Conservation (phyloP, 129 eudicot genomes). For the Tagetes patula region DNA sequence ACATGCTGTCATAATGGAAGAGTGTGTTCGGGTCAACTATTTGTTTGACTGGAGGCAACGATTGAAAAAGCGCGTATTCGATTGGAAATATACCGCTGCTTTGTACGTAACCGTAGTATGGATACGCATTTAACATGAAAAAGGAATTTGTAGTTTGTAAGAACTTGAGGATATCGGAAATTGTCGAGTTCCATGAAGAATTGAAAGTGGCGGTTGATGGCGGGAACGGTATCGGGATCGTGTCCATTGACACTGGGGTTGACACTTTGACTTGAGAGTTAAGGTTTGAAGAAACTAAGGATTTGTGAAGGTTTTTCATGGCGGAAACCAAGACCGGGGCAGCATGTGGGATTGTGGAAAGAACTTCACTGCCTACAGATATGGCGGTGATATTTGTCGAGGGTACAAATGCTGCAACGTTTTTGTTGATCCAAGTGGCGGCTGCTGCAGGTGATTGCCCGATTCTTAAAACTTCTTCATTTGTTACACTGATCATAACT, state of each 20-base stretch:
- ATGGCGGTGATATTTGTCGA: slow-evolving; percentile 80
- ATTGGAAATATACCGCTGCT: slow-evolving; percentile 68
- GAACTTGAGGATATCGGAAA: slow-evolving; percentile 52
- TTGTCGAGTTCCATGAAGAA: slow-evolving; percentile 56
- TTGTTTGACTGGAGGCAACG: slow-evolving; percentile 62
- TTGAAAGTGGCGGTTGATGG: slow-evolving; percentile 83
- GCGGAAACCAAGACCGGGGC: slow-evolving; percentile 69
- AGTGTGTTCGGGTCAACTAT: slow-evolving; percentile 88
- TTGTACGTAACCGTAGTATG: slow-evolving; percentile 67
- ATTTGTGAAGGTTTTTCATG: slow-evolving; percentile 69
- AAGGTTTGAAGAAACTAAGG: slow-evolving; percentile 73
- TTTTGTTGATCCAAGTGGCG: slow-evolving; percentile 69
- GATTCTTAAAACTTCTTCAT: slow-evolving; percentile 64
- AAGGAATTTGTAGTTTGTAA: slow-evolving; percentile 57
- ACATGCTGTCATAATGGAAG: slow-evolving; percentile 77
- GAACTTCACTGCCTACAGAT: slow-evolving; percentile 79
- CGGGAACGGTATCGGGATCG: slow-evolving; percentile 71
- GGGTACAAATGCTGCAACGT: slow-evolving; percentile 76
- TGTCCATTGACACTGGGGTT: slow-evolving; percentile 66
- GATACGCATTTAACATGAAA: slow-evolving; percentile 81
- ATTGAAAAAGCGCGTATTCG: slow-evolving; percentile 72
- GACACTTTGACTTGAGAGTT: slow-evolving; percentile 65
- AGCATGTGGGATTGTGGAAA: slow-evolving; percentile 60
- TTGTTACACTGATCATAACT: slow-evolving; percentile 74
- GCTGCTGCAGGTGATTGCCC: slow-evolving; percentile 67